Evolutionary conservation across 176 grass and related monocot species (phyloP).

Genomic region (Juncus effusus): DNA sequence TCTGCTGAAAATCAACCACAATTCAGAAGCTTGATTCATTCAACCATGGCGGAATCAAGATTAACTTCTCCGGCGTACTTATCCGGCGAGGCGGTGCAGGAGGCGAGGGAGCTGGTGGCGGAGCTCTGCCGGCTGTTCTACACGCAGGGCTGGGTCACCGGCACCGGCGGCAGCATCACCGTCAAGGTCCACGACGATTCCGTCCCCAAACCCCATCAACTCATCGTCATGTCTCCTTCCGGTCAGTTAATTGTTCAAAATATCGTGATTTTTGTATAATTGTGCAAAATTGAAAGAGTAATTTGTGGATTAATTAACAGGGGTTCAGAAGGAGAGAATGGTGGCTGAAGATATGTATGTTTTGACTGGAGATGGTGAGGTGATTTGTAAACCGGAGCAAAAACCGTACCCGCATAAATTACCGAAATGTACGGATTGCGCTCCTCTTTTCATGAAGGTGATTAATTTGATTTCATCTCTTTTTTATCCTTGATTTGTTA

Average conservation of each 20-base stretch:
- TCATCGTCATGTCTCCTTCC: slow-evolving; percentile 90
- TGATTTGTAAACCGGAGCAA: slow-evolving; percentile 45
- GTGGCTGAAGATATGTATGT: slow-evolving; percentile 84
- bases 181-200: slow-evolving; percentile 77
- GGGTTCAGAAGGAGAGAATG: slow-evolving; percentile 98
- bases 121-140: slow-evolving; percentile 96
- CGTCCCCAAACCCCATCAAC: slow-evolving; percentile 50
- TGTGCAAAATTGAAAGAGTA: not conserved
- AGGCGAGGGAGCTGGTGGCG: slow-evolving; percentile 72
- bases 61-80: slow-evolving; percentile 51
- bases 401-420: slow-evolving; percentile 78
- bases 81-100: slow-evolving; percentile 38
- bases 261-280: not conserved
- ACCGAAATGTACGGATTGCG: slow-evolving; percentile 92
- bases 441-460: slow-evolving; percentile 96
- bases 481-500: no score
- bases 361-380: slow-evolving; percentile 48
- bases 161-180: slow-evolving; percentile 75
- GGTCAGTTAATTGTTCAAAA: slow-evolving; percentile 30
- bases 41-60: slow-evolving; percentile 24
- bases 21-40: slow-evolving; percentile 1
- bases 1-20: not conserved
- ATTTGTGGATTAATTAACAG: slow-evolving; percentile 29
- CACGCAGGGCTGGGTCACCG: slow-evolving; percentile 75
- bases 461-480: not conserved